These are phyloP conservation scores for Mycena leptocephala DNA, from an alignment of 768 basidiomycete species.

Conservation along the genomic window DNA sequence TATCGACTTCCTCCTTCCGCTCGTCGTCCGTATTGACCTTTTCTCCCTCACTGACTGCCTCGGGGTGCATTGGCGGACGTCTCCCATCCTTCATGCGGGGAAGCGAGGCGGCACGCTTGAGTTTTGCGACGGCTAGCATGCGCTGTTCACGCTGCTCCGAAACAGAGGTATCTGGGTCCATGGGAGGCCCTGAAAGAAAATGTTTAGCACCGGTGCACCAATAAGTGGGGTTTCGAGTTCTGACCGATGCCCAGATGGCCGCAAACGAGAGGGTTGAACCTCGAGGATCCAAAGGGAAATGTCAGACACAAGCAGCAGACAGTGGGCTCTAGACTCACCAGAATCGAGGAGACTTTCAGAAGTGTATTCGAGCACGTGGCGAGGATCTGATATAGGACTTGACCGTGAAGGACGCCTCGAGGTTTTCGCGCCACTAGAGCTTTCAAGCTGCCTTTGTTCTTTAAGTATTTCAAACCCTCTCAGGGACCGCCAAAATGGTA, in stretches of 20 bases:
- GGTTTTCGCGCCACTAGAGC: background rate
- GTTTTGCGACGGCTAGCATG: constrained; percentile 89
- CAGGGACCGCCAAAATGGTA: background rate
- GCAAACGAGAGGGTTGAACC: background rate
- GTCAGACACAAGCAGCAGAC: background rate
- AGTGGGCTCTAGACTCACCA: background rate
- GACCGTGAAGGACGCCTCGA: background rate
- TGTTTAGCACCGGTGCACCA: background rate
- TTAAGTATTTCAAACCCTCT: background rate
- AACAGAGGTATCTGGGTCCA: constrained; percentile 53
- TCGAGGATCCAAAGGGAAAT: background rate
- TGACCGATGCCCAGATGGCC: constrained; percentile 28
- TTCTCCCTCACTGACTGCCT: constrained; percentile 89
- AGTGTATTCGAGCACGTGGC: background rate
- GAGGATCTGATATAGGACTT: background rate
- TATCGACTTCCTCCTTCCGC: constrained; percentile 49
- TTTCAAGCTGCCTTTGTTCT: background rate
- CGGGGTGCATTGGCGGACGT: constrained; percentile 89
- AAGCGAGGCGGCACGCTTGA: constrained; percentile 93
- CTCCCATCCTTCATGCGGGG: constrained; percentile 94
- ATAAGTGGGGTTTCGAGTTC: background rate
- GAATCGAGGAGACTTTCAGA: background rate
- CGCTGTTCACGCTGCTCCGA: constrained; percentile 81
- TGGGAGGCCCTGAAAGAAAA: constrained; percentile 38
- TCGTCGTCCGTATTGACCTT: constrained; percentile 62